These are phyloP conservation scores for Fusarium pseudograminearum DNA, from an alignment of 2,329 filamentous ascomycete genomes.

Conservation along the genomic window DNA sequence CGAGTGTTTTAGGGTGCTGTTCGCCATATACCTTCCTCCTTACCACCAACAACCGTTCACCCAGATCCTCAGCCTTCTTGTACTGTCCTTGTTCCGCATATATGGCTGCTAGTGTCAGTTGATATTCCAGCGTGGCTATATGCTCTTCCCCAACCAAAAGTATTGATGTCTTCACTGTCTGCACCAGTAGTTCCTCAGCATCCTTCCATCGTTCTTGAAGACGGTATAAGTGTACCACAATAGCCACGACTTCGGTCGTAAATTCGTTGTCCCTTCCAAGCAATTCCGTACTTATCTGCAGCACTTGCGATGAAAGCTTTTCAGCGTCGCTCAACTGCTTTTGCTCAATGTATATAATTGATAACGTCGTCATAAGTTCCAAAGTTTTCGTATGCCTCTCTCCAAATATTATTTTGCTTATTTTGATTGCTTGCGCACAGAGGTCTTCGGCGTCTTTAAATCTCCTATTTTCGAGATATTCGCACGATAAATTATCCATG, in stretches of 20 bases:
- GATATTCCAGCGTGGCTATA: accelerated
- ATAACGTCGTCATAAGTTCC: accelerated
- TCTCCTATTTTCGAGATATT: accelerated
- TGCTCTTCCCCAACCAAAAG: accelerated
- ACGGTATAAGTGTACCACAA: accelerated
- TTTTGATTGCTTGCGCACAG: accelerated
- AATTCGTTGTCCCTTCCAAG: too few species aligned
- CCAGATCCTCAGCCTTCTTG: neutral
- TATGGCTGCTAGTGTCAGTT: accelerated
- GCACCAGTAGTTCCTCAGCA: accelerated
- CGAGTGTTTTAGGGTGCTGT: accelerated
- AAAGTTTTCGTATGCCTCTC: accelerated
- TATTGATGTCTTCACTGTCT: accelerated
- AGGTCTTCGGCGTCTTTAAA: accelerated
- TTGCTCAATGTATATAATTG: accelerated
- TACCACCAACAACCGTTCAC: accelerated
- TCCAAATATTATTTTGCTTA: accelerated
- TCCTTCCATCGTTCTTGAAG: accelerated
- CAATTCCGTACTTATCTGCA: accelerated
- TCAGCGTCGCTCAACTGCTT: neutral
- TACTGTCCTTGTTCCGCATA: accelerated
- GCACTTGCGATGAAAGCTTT: accelerated
- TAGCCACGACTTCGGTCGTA: too few species aligned
- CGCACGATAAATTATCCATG: accelerated
- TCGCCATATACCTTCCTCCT: accelerated